phyloP scores from a whole-genome alignment of 2,329 filamentous ascomycete genomes.

The Magnaporthiopsis incrustans region DNA sequence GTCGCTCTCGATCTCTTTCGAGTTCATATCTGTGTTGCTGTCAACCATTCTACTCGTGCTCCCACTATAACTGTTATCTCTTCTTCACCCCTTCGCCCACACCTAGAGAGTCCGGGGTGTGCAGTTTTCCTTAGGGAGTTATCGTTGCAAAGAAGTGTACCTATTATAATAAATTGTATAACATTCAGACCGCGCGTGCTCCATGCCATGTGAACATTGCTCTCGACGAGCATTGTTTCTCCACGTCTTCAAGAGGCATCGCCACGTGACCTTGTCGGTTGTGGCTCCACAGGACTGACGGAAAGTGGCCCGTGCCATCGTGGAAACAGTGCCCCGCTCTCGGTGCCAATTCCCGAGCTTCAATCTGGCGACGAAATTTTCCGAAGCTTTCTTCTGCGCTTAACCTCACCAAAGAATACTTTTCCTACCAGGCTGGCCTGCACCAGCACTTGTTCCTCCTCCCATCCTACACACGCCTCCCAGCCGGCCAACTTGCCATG shows the following conservation, averaged over 20 bases:
- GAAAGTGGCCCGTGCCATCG: background rate
- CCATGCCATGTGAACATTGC: no score
- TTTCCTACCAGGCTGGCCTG: background rate
- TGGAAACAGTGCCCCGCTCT: background rate
- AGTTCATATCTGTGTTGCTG: background rate
- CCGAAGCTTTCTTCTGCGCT: background rate
- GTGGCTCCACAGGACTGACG: background rate
- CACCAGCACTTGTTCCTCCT: background rate
- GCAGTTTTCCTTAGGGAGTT: background rate
- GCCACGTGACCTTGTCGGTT: background rate
- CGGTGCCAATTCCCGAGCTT: background rate
- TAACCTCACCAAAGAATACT: background rate
- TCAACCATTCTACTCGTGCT: no score
- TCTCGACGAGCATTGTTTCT: no score
- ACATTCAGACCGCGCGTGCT: no score
- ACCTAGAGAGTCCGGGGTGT: background rate
- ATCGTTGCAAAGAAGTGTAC: background rate
- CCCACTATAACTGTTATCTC: no score
- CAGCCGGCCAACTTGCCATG: constrained; percentile 16
- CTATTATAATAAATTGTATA: background rate
- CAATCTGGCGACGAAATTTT: background rate
- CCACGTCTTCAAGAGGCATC: no score
- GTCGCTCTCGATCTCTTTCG: background rate
- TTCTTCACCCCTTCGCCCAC: no score
- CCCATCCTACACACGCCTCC: background rate